Base-by-base conservation (phyloP, 2,329 filamentous ascomycete genomes). In the Colletotrichum noveboracense region DNA sequence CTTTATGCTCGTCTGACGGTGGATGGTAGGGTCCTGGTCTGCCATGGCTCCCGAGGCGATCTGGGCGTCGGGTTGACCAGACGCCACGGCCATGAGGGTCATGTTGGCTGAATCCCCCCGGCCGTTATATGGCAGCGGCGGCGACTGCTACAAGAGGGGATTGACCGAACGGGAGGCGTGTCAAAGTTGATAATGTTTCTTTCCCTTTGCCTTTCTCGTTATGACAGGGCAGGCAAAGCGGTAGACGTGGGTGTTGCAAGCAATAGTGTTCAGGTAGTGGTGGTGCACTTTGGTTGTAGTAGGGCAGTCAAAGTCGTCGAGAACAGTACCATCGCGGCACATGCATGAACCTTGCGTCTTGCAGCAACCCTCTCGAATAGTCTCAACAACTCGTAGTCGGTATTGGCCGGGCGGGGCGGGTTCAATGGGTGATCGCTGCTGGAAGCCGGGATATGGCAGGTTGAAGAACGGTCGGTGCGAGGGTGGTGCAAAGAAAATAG, bases 11-110 rank as follows among this genome's bases (percentile, higher is more conserved):
- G 65, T 52, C 52, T 32, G 71, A 38, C 71, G 75, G 38, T 77
- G 56, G 34, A 75, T 52, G 52, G 60, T 68, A 61, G 75, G 64
- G 60, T 73, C 71, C 62, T 77, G 66, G 62, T 77, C 65, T 16
- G 56, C 52, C 55, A 43, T 68, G 67, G 67, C 55, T 69, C 66
- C 68, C 56, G 58, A 58, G 64, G 58, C 52, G 65, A 65, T 65
- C 56, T 75, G 64, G 43, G 70, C 58, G 30, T 76, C 64, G 58
- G 70, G 62, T 34, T 67, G 75, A 36, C 34, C 70, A 74, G 74
- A 77, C 76, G 76, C 76, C 76, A 77, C 68, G 66, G 76, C 76
- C 76, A 71, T 72, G 71, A 77, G 75, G 69, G 76, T 75, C 76
- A 78, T 78, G 32, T 66, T 66, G 68, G 32, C 52, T 65, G 55